phyloP scores from a whole-genome alignment of 2,329 filamentous ascomycete genomes.

The Aspergillus versicolor region DNA sequence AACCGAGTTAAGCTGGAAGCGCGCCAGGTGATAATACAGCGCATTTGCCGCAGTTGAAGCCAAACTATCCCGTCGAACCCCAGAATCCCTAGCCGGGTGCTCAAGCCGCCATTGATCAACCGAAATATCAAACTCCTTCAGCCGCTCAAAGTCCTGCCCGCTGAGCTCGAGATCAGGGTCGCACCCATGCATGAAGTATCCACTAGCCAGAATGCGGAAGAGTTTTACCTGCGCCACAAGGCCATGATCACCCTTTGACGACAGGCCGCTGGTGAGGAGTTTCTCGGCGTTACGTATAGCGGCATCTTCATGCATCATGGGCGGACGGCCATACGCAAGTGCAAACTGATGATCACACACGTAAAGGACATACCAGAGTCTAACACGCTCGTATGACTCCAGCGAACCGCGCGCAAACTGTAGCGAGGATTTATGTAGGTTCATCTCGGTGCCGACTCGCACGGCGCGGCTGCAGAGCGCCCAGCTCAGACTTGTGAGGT shows the following conservation, averaged over 20 bases:
- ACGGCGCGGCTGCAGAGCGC: constrained; percentile 20
- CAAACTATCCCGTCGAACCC: too few species aligned
- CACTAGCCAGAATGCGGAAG: constrained; percentile 50
- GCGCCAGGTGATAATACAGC: too few species aligned
- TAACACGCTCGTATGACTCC: constrained; percentile 21
- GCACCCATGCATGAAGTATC: constrained; percentile 51
- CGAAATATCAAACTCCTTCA: constrained; percentile 29
- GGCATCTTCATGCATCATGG: constrained; percentile 20
- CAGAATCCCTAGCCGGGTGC: constrained; percentile 17
- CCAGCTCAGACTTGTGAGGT: constrained; percentile 47
- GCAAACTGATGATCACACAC: constrained; percentile 40
- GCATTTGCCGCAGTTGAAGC: too few species aligned
- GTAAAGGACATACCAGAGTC: constrained; percentile 37
- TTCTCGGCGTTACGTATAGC: not conserved
- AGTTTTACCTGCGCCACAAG: constrained; percentile 53
- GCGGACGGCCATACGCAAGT: constrained; percentile 34
- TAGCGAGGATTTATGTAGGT: constrained; percentile 24
- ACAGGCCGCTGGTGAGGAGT: constrained; percentile 27
- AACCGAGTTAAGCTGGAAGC: too few species aligned
- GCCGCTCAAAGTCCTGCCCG: constrained; percentile 44
- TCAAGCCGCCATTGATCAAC: constrained; percentile 41
- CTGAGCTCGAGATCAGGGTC: constrained; percentile 49
- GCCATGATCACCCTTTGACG: constrained; percentile 47
- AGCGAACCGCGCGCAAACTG: constrained; percentile 22
- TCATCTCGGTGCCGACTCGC: constrained; percentile 22